Evolutionary conservation across 176 grass and related monocot genomes (phyloP).

Genomic region (Rhynchospora pubera): DNA sequence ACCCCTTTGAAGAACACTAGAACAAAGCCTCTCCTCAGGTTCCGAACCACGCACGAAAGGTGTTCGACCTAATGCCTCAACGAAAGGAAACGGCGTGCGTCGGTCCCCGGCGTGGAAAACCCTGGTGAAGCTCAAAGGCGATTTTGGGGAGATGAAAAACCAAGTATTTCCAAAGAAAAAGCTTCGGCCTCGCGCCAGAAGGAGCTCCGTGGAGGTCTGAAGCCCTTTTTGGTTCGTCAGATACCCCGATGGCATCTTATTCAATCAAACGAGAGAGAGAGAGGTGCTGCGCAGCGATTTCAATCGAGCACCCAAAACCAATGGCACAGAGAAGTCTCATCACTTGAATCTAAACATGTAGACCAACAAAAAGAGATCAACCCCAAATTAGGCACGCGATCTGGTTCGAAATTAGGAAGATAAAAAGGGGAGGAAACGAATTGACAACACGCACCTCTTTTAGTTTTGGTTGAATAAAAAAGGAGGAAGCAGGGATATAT

Average conservation of each 20-base stretch:
- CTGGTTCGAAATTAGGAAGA: neutral
- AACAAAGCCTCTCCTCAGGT: neutral
- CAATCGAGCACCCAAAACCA: neutral
- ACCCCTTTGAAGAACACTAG: neutral
- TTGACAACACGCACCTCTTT: neutral
- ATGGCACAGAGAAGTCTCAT: neutral
- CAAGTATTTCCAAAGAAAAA: constrained; percentile 78
- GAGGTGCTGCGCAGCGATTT: neutral
- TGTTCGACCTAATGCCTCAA: constrained; percentile 33
- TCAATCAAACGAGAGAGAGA: neutral
- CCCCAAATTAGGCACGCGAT: neutral
- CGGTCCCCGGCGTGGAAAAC: constrained; percentile 41
- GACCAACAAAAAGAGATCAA: constrained; percentile 15
- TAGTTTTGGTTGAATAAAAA: neutral
- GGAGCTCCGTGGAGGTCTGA: constrained; percentile 39
- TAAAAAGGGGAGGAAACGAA: neutral
- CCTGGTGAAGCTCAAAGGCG: constrained; percentile 34
- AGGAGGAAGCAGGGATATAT: neutral
- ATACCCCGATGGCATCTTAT: constrained; percentile 22
- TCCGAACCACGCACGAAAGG: constrained; percentile 24
- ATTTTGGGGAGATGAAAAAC: constrained; percentile 48
- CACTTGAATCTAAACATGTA: neutral
- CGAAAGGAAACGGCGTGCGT: constrained; percentile 31
- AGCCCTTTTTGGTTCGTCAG: constrained; percentile 28
- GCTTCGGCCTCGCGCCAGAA: constrained; percentile 37